These are phyloP conservation scores for Mycena kentingensis DNA, from an alignment of 768 basidiomycete genomes.

Conservation along the genomic window DNA sequence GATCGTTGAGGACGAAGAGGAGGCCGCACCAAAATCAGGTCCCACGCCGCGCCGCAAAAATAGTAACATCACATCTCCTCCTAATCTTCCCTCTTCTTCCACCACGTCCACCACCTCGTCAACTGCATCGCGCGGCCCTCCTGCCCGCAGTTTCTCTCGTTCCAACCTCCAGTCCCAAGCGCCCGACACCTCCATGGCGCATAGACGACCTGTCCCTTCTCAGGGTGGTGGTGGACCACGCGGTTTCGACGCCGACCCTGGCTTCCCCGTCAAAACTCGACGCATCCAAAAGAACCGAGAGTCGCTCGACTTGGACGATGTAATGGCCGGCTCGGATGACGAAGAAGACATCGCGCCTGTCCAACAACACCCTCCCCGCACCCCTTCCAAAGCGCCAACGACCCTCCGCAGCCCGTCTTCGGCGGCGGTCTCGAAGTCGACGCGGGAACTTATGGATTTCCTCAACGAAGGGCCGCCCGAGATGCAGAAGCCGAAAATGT, in stretches of 20 bases:
- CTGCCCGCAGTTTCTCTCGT: constrained; percentile 34
- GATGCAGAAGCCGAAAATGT: constrained; percentile 36
- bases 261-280: constrained; percentile 52
- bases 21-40: constrained; percentile 36
- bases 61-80: constrained; percentile 45
- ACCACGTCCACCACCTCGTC: constrained; percentile 28
- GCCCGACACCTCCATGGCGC: constrained; percentile 26
- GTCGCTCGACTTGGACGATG: constrained; percentile 73
- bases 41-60: constrained; percentile 43
- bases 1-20: constrained; percentile 69
- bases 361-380: constrained; percentile 23
- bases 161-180: constrained; percentile 32
- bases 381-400: constrained; percentile 19
- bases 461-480: constrained; percentile 57
- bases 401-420: constrained; percentile 24
- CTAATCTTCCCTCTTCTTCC: constrained; percentile 38
- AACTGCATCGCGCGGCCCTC: constrained; percentile 21
- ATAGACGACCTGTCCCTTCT: too few species aligned
- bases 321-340: constrained; percentile 71
- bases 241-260: constrained; percentile 29
- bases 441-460: constrained; percentile 59
- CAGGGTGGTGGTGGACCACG: constrained; percentile 19
- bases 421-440: constrained; percentile 43
- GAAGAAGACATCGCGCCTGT: constrained; percentile 41
- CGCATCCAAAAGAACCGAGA: constrained; percentile 60